Conservation (phyloP, 352 stramenopile genomes). For the Peronospora belbahrii region DNA sequence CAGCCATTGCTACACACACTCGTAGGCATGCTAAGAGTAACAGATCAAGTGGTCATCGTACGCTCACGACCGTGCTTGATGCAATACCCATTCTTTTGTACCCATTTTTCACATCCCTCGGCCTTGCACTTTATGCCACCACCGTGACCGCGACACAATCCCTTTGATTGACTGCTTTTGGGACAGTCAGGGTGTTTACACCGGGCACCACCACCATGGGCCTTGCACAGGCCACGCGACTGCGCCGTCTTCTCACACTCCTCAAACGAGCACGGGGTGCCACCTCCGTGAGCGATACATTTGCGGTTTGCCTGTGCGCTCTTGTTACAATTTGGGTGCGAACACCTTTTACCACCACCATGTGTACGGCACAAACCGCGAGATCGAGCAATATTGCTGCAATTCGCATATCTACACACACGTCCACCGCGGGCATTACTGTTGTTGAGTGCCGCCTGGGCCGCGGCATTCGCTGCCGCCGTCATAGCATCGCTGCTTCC, state of each 20-base stretch:
- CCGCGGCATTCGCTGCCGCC: conserved; percentile 15
- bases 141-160: conserved; percentile 73
- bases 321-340: conserved; percentile 79
- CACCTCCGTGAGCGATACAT: conserved; percentile 80
- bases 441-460: conserved; percentile 20
- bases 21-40: conserved; percentile 3
- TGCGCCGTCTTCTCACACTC: conserved; percentile 85
- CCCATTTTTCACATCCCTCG: conserved; percentile 82
- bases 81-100: conserved; percentile 87
- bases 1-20: conserved; percentile 7
- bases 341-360: conserved; percentile 72
- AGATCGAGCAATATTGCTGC: conserved; percentile 81
- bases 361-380: conserved; percentile 69
- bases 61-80: conserved; percentile 83
- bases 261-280: conserved; percentile 77
- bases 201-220: conserved; percentile 68
- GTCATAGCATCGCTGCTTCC: conserved; percentile 31
- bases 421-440: conserved; percentile 43
- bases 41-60: conserved; percentile 47
- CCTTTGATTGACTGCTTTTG: conserved; percentile 81
- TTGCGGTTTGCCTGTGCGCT: conserved; percentile 85
- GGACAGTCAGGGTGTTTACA: conserved; percentile 82
- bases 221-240: conserved; percentile 77
- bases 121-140: conserved; percentile 84
- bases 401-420: conserved; percentile 74